Percentiles rank a stretch among this genome's conserved stretches.
These are phyloP conservation scores for Fragaria ananassa DNA, from an alignment of 306 rosid species.

Conservation along the genomic window DNA sequence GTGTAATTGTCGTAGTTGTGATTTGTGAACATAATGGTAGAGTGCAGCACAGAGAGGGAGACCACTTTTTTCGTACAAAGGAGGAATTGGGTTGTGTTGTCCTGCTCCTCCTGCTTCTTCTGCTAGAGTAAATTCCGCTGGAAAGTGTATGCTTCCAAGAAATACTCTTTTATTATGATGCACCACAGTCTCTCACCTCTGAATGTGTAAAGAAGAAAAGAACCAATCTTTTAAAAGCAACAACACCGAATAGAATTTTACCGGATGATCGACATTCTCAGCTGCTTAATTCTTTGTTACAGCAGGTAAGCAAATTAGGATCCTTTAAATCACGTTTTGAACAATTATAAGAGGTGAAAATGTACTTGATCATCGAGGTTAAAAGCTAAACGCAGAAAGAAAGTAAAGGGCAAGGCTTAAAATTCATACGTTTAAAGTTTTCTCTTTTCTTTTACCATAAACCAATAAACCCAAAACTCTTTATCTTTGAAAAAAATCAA, in stretches of 20 bases:
- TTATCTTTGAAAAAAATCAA: neutral
- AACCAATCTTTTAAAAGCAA: slow-evolving; percentile 16
- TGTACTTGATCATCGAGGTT: neutral
- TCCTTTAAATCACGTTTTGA: neutral
- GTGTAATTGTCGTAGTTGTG: neutral
- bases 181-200: neutral
- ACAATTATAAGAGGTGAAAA: neutral
- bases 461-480: neutral
- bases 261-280: neutral
- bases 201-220: slow-evolving; percentile 11
- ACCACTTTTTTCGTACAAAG: slow-evolving; percentile 47
- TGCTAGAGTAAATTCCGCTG: slow-evolving; percentile 30
- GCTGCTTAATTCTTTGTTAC: neutral
- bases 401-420: neutral
- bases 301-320: neutral
- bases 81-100: slow-evolving; percentile 37
- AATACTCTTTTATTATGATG: neutral
- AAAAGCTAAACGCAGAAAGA: neutral
- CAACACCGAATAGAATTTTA: neutral
- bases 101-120: slow-evolving; percentile 19
- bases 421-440: neutral
- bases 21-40: slow-evolving; percentile 5
- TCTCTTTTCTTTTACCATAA: slow-evolving; percentile 4
- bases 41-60: slow-evolving; percentile 7
- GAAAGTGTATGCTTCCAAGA: slow-evolving; percentile 32